Conservation (phyloP, 2,329 filamentous ascomycete genomes). For the Phialophora expanda region DNA sequence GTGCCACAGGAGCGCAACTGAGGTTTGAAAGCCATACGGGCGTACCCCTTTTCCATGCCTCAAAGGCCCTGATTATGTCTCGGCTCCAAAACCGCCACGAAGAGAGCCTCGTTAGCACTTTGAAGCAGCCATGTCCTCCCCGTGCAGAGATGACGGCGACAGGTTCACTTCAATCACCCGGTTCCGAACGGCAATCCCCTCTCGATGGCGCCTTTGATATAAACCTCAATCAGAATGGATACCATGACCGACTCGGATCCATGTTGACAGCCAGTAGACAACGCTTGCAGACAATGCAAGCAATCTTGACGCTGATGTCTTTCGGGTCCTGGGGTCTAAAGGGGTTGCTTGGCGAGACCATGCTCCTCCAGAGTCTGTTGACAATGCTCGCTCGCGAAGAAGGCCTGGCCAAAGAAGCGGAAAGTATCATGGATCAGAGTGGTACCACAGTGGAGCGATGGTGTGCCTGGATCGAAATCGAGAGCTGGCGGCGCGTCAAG, state of each 20-base stretch:
- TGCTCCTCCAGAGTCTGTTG: conserved; percentile 7
- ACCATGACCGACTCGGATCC: not conserved
- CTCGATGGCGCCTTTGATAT: not conserved
- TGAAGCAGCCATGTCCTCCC: not conserved
- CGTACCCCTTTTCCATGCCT: conserved; percentile 56
- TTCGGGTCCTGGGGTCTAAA: conserved; percentile 14
- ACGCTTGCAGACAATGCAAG: conserved; percentile 14
- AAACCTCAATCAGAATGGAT: not conserved
- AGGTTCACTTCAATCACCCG: not conserved
- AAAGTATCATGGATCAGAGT: not conserved
- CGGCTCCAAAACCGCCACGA: conserved; percentile 52
- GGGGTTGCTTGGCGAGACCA: conserved; percentile 12
- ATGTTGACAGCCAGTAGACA: not conserved
- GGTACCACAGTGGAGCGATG: not conserved
- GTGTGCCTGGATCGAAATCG: conserved; percentile 1
- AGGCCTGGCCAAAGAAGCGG: not conserved
- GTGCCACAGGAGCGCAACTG: conserved; percentile 62
- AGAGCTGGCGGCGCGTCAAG: conserved; percentile 14
- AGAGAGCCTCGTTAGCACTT: conserved; percentile 47
- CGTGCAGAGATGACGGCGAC: not conserved
- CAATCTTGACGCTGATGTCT: conserved; percentile 6
- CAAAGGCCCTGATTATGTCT: conserved; percentile 31
- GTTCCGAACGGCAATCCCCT: not conserved
- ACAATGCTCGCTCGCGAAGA: conserved; percentile 10
- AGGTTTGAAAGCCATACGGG: conserved; percentile 54